A percentile compares a stretch with the other conserved stretches of the same genome.
phyloP scores from a whole-genome alignment of 2,329 filamentous ascomycete genomes.

The Paracamarosporium sp. region DNA sequence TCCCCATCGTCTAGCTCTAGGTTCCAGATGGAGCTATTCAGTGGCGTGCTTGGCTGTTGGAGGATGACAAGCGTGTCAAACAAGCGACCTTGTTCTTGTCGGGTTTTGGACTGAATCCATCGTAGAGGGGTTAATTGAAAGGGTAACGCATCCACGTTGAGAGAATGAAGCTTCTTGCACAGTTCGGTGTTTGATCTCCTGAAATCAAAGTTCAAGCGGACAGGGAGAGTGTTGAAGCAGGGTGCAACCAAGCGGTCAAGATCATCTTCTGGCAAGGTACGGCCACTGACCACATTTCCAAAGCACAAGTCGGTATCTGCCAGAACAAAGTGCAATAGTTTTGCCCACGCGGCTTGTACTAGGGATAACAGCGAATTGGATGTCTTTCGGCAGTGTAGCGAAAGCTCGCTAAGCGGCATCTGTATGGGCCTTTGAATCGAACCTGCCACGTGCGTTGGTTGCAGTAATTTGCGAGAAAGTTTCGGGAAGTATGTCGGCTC shows the following conservation, averaged over 20 bases:
- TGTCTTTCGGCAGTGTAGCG: slow-evolving; percentile 25
- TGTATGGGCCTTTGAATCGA: slow-evolving; percentile 36
- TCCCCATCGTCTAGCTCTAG: slow-evolving; percentile 59
- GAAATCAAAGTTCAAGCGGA: slow-evolving; percentile 64
- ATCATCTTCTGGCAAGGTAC: slow-evolving; percentile 69
- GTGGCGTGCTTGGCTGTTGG: slow-evolving; percentile 63
- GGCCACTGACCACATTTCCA: slow-evolving; percentile 83
- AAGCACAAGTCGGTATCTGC: slow-evolving; percentile 76
- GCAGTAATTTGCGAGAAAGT: slow-evolving; percentile 28
- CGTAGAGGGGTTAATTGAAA: slow-evolving; percentile 80
- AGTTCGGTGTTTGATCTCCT: slow-evolving; percentile 62
- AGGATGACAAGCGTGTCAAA: slow-evolving; percentile 85
- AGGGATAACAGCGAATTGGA: slow-evolving; percentile 64
- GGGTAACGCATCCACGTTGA: slow-evolving; percentile 67
- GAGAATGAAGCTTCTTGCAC: slow-evolving; percentile 64
- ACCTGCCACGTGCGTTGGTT: neutral
- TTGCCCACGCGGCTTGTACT: slow-evolving; percentile 76
- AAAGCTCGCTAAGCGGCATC: slow-evolving; percentile 27
- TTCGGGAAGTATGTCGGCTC: slow-evolving; percentile 51
- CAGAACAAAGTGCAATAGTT: slow-evolving; percentile 65
- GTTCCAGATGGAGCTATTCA: slow-evolving; percentile 60
- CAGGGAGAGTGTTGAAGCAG: slow-evolving; percentile 88
- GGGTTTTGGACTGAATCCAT: slow-evolving; percentile 66
- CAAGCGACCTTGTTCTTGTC: slow-evolving; percentile 59
- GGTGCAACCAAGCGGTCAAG: slow-evolving; percentile 81